Conservation (phyloP, 495 filamentous ascomycete genomes). For the Hypoxylon trugodes region DNA sequence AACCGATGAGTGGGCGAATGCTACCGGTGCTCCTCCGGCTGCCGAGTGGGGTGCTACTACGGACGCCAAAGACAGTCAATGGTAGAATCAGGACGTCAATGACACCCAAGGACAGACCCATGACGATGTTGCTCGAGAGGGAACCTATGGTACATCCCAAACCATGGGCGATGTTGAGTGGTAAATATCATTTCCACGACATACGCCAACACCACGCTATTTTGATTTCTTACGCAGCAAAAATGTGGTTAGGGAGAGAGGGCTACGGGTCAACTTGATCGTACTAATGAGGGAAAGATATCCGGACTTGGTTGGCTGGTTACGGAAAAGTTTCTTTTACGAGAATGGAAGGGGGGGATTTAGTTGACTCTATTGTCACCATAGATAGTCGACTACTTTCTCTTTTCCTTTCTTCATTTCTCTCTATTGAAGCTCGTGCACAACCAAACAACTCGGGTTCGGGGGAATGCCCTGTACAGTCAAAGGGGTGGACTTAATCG, state of each 20-base stretch:
- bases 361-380: not conserved
- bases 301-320: constrained; percentile 49
- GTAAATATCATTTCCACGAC: constrained; percentile 4
- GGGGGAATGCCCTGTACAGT: constrained; percentile 94
- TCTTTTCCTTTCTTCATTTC: too few relatives aligned
- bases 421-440: constrained; percentile 39
- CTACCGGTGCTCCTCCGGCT: constrained; percentile 55
- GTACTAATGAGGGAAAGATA: constrained; percentile 99
- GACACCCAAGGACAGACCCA: not conserved
- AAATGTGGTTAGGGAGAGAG: constrained; percentile 12
- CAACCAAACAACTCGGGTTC: constrained; percentile 25
- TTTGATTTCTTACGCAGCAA: constrained; percentile 14
- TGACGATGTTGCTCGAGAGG: not conserved
- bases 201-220: constrained; percentile 14
- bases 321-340: too few relatives aligned
- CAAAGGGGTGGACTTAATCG: constrained; percentile 64
- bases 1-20: constrained; percentile 54
- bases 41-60: constrained; percentile 74
- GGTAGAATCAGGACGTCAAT: constrained; percentile 61
- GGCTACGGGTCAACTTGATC: constrained; percentile 63
- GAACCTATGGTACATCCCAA: not conserved
- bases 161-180: not conserved
- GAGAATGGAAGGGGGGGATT: constrained; percentile 4
- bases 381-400: constrained; percentile 51
- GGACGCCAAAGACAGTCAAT: constrained; percentile 65